These are phyloP conservation scores for Nasturtium officinale DNA, from an alignment of 345 rosid species.

Conservation along the genomic window DNA sequence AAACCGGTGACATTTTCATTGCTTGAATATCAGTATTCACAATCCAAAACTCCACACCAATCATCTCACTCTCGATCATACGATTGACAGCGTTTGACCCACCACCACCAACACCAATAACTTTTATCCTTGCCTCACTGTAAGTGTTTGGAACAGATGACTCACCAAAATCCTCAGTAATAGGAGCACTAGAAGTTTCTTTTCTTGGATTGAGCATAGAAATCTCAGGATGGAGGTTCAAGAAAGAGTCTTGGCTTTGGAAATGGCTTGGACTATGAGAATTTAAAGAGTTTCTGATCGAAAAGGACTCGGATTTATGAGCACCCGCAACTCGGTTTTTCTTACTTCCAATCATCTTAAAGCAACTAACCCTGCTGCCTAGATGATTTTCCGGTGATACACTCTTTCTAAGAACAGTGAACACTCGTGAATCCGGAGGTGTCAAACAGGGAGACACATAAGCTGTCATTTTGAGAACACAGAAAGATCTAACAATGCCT, in stretches of 20 bases:
- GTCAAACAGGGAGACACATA: constrained; percentile 54
- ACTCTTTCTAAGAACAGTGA: constrained; percentile 62
- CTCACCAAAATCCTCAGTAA: constrained; percentile 52
- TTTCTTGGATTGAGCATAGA: constrained; percentile 71
- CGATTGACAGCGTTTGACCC: constrained; percentile 97
- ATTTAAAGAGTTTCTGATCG: constrained; percentile 46
- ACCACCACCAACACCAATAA: constrained; percentile 94
- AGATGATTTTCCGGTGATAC: constrained; percentile 46
- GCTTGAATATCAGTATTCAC: constrained; percentile 92
- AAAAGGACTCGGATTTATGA: constrained; percentile 43
- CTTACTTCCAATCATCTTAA: constrained; percentile 48
- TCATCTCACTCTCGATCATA: constrained; percentile 88
- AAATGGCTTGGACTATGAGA: constrained; percentile 49
- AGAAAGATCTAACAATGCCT: constrained; percentile 16
- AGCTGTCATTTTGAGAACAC: constrained; percentile 54
- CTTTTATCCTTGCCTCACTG: constrained; percentile 87
- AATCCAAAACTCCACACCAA: constrained; percentile 96
- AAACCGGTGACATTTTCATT: constrained; percentile 83
- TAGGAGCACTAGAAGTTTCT: constrained; percentile 51
- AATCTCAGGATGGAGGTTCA: constrained; percentile 79
- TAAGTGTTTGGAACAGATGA: constrained; percentile 49
- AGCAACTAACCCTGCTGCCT: constrained; percentile 46
- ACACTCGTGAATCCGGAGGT: constrained; percentile 53
- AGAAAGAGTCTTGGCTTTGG: constrained; percentile 68
- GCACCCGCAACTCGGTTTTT: constrained; percentile 34